Evolutionary conservation across 257 asterid species (phyloP).

Genomic region (Lantana camara): DNA sequence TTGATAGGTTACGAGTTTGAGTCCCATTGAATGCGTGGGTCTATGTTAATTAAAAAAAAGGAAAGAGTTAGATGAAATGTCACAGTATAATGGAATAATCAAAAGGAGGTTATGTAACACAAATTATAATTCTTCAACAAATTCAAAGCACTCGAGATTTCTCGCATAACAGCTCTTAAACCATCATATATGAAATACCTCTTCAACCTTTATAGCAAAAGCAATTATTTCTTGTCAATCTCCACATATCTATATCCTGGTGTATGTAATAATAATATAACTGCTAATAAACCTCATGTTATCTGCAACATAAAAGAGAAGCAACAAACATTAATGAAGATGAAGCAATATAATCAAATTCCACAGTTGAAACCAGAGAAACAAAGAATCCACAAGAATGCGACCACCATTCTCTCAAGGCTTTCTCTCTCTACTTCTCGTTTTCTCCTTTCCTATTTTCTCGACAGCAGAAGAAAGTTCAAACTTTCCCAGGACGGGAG

Average conservation of each 20-base stretch:
- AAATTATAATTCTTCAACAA: no score
- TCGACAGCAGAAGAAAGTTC: constrained; percentile 3
- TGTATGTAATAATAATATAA: background rate
- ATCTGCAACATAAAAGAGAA: background rate
- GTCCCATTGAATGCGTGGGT: no score
- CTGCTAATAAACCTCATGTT: background rate
- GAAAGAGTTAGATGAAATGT: no score
- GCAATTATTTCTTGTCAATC: background rate
- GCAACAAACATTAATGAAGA: constrained; percentile 15
- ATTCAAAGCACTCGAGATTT: no score
- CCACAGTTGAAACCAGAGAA: constrained; percentile 10
- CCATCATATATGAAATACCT: no score
- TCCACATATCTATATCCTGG: background rate
- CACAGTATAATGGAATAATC: no score
- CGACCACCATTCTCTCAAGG: constrained; percentile 18
- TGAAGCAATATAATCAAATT: constrained; percentile 3
- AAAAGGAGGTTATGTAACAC: no score
- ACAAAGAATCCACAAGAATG: constrained; percentile 12
- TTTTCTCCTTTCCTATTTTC: constrained; percentile 4
- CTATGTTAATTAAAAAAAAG: no score
- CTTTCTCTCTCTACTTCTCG: constrained; percentile 19
- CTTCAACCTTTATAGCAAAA: background rate
- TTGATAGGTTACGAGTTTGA: no score
- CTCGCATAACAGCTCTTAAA: no score
- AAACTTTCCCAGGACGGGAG: constrained; percentile 22